A percentile compares a stretch with the other conserved stretches of the same genome.
Evolutionary conservation across 306 rosid species (phyloP).

Genomic region (Vigna reflexopilosa): DNA sequence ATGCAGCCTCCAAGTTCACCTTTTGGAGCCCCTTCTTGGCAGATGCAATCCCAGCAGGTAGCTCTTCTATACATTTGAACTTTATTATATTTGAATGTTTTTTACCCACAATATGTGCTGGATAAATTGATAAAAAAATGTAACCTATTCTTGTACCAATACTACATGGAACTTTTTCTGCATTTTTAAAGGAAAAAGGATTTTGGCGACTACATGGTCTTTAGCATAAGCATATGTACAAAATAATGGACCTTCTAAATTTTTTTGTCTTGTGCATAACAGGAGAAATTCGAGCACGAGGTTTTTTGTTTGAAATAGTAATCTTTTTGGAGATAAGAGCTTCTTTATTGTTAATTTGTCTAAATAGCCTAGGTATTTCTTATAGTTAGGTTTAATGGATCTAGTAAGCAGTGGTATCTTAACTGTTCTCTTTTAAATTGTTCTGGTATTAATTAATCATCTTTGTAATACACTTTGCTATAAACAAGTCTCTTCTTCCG

Average conservation of each 20-base stretch:
- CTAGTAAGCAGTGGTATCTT: neutral
- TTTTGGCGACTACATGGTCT: conserved; percentile 5
- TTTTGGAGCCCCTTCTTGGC: conserved; percentile 78
- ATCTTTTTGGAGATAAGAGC: neutral
- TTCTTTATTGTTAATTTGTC: neutral
- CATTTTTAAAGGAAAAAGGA: conserved; percentile 5
- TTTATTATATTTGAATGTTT: conserved; percentile 22
- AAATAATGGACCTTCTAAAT: neutral
- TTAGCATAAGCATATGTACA: conserved; percentile 1
- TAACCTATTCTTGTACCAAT: neutral
- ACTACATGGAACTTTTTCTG: neutral
- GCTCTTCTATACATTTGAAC: conserved; percentile 10
- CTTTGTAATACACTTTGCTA: neutral
- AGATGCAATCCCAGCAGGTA: conserved; percentile 87
- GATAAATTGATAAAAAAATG: conserved; percentile 29
- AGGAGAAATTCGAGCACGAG: neutral
- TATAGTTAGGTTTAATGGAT: neutral
- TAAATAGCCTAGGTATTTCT: neutral
- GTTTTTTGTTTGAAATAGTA: neutral
- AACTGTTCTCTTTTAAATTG: neutral
- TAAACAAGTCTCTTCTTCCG: neutral
- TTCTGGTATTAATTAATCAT: neutral
- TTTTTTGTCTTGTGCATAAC: neutral
- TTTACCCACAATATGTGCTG: conserved; percentile 13
- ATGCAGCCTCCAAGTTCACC: conserved; percentile 65